These are phyloP conservation scores for Collybia sordida DNA, from an alignment of 768 basidiomycete genomes.

Conservation along the genomic window DNA sequence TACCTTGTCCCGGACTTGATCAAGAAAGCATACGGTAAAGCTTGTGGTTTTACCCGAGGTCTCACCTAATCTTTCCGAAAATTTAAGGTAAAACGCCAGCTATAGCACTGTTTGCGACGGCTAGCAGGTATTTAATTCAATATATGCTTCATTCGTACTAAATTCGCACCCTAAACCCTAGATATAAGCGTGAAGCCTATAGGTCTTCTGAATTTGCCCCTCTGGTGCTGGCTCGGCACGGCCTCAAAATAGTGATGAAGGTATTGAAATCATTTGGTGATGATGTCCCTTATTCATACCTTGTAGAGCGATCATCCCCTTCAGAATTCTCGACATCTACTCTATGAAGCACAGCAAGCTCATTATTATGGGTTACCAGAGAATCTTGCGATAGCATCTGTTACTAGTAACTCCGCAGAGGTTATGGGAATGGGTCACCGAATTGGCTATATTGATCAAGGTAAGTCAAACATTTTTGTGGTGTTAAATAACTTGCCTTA, in stretches of 20 bases:
- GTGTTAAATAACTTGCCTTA: slow-evolving; percentile 6
- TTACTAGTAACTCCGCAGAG: slow-evolving; percentile 72
- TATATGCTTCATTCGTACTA: not conserved
- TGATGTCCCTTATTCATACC: not conserved
- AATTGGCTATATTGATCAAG: slow-evolving; percentile 73
- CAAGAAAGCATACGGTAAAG: slow-evolving; percentile 64
- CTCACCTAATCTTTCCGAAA: not conserved
- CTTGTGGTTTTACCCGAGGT: not conserved
- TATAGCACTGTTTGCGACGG: slow-evolving; percentile 73
- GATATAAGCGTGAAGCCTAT: slow-evolving; percentile 83
- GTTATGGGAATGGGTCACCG: slow-evolving; percentile 79
- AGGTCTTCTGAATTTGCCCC: slow-evolving; percentile 80
- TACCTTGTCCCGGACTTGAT: slow-evolving; percentile 80
- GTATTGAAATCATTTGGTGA: slow-evolving; percentile 26
- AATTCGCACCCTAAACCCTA: slow-evolving; percentile 16
- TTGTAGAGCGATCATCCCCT: slow-evolving; percentile 65
- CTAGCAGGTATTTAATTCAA: slow-evolving; percentile 27
- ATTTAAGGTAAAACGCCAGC: slow-evolving; percentile 63
- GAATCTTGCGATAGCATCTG: slow-evolving; percentile 68
- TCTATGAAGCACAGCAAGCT: slow-evolving; percentile 85
- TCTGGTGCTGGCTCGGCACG: slow-evolving; percentile 66
- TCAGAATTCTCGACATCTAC: slow-evolving; percentile 69
- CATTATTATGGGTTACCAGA: slow-evolving; percentile 77
- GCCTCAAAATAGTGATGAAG: slow-evolving; percentile 75
- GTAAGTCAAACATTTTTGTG: slow-evolving; percentile 26